Base-by-base conservation (phyloP, 495 filamentous ascomycete genomes). In the Hypoxylon perforatum region DNA sequence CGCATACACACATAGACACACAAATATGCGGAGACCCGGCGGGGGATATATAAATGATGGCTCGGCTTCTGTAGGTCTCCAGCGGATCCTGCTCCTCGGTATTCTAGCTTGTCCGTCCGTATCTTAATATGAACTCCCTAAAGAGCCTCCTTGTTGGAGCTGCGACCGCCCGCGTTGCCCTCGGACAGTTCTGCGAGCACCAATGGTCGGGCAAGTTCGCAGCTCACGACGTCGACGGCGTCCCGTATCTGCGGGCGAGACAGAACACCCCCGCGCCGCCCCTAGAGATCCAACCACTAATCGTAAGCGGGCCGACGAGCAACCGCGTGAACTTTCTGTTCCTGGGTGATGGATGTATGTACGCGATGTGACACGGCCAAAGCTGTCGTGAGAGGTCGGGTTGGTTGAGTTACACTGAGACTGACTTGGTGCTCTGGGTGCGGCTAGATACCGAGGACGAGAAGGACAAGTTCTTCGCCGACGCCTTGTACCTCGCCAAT, bases 381-480 rank as follows among this genome's bases (percentile, higher is more conserved):
- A n/a, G n/a, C n/a, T n/a, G n/a, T n/a, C n/a, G n/a, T n/a, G n/a
- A n/a, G n/a, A n/a, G n/a, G n/a, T n/a, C n/a, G 3, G 10, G 2
- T 38, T 19, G 15, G 22, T 44, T 18, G 42, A 60, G 25, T 10
- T 28, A 7, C 11, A n/a, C 8, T 2, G 22, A 9, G 17, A 21
- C 44, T 63, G 14, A 68, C 19, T 6, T 38, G 17, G 57, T 55
- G 10, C 21, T n/a, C 25, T 48, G 45, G 22, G 10, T 35, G 15
- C 14, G 22, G 14, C 7, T 30, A 72, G 69, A 72, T 57, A 72
- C 70, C 14, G 45, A 63, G 25, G 62, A 63, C 10, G 66, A 72
- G 58, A 70, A 67, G 18, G 70, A 72, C 28, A 72, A 72, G 18
- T 72, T 70, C 55, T 72, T 70, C 45, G 58, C 65, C 12, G 70